Evolutionary conservation across 352 stramenopile species (phyloP), one percentile per base, ranked within the genome.

Genomic region (Globisporangium megalacanthum): DNA sequence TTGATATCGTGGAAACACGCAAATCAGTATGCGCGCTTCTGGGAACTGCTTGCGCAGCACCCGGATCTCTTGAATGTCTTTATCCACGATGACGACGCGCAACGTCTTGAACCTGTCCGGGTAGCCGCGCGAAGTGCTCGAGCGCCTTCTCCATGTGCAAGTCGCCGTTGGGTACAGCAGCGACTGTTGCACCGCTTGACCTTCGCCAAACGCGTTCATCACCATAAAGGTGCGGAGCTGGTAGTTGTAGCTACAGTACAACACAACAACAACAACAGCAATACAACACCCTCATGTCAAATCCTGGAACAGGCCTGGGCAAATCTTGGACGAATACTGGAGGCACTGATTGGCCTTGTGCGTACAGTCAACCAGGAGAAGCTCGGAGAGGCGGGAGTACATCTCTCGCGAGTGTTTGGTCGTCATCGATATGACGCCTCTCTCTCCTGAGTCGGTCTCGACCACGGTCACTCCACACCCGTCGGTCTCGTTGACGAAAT

Each of bases 61-160:
- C 14, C 51, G 25, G 47, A 72, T 69, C 53, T 69, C 65, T 14
- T 66, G 65, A 8, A 72, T 29, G 36, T 73, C 56, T 44, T 73
- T 68, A 49, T 73, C 58, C 1, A 70, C 62, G 13, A 73, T 61
- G 5, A 73, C 58, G 6, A 70, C 60, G 3, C 59, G 8, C 6
- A 69, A 6, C 14, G 61, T 25, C 31, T 68, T 49, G 0, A 14
- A 13, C 1, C 29, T 4, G 2, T 63, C 59, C 0, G 62, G 48
- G 19, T 73, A 29, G 0, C 50, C 54, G 0, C 58, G 58, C 36
- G 54, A 73, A 73, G 39, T 37, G 33, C 5, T 37, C 33, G 5
- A 37, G 33, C 33, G 33, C 33, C 33, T 37, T 37, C 33, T 73
- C 37, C 59, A 68, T 70, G 19, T 70, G 59, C 53, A 56, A 73